These are phyloP conservation scores for Selenicereus undatus DNA, from an alignment of 148 eudicot genomes.

Conservation along the genomic window DNA sequence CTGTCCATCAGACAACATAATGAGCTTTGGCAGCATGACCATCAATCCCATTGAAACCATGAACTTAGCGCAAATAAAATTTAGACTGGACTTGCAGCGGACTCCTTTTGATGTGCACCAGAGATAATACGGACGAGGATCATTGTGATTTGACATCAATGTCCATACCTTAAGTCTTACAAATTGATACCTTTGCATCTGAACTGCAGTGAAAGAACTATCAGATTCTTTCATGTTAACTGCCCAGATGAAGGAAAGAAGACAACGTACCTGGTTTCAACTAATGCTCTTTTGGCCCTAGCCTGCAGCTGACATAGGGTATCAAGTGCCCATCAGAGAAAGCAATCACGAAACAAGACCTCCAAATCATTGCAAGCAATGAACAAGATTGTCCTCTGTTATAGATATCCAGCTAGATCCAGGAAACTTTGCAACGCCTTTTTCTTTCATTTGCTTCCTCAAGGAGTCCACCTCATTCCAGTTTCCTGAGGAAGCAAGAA, in stretches of 20 bases:
- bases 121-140: no score
- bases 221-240: not conserved
- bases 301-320: no score
- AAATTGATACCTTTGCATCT: no score
- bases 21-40: no score
- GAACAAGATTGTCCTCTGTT: slow-evolving; percentile 32
- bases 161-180: no score
- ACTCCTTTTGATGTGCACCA: no score
- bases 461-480: slow-evolving; percentile 69
- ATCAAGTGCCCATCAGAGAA: no score
- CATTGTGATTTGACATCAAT: no score
- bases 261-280: not conserved
- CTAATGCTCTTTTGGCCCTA: not conserved
- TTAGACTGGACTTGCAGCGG: no score
- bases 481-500: slow-evolving; percentile 78
- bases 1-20: no score
- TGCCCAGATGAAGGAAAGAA: not conserved
- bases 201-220: not conserved
- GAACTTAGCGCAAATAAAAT: no score
- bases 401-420: slow-evolving; percentile 75
- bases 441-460: slow-evolving; percentile 70
- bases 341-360: not conserved
- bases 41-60: no score
- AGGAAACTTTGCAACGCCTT: slow-evolving; percentile 54
- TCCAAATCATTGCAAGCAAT: slow-evolving; percentile 30